Percentiles rank a stretch among this genome's conserved stretches.
Conservation (phyloP, 106 monocot species). For the Phalaenopsis aphrodite region DNA sequence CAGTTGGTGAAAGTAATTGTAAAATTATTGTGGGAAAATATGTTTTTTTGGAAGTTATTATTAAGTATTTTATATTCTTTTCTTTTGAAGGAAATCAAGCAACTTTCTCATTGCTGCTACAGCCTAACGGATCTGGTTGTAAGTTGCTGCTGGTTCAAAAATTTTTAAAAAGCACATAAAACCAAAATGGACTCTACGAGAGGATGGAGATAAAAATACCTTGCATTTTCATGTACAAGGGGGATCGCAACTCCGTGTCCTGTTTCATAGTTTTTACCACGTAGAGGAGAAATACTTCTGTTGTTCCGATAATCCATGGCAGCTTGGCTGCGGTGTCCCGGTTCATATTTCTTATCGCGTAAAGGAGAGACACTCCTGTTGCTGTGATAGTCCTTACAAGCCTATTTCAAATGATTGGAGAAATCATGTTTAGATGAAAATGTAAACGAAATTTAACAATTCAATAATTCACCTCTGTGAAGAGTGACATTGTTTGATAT, state of each 20-base stretch:
- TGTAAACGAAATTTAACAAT: neutral
- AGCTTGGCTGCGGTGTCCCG: neutral
- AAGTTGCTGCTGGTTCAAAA: too few relatives aligned
- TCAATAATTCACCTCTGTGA: neutral
- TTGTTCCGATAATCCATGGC: conserved; percentile 4
- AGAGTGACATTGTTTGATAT: neutral
- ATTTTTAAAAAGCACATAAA: too few relatives aligned
- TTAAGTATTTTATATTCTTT: too few relatives aligned
- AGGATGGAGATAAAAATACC: conserved; percentile 12
- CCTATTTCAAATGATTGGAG: conserved; percentile 5
- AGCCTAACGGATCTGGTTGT: too few relatives aligned
- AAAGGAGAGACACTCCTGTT: conserved; percentile 58
- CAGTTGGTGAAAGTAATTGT: too few relatives aligned
- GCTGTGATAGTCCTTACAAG: neutral
- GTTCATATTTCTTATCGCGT: conserved; percentile 24
- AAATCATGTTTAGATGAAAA: neutral
- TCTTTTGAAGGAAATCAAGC: too few relatives aligned
- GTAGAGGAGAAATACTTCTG: conserved; percentile 63
- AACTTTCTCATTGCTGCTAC: too few relatives aligned
- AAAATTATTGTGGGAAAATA: too few relatives aligned
- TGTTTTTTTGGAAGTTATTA: too few relatives aligned
- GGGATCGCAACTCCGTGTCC: conserved; percentile 22
- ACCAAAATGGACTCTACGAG: neutral
- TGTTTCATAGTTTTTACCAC: conserved; percentile 21
- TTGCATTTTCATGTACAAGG: conserved; percentile 16